Evolutionary conservation across 2,329 filamentous ascomycete species (phyloP).

Genomic region (Daldinia sp.): DNA sequence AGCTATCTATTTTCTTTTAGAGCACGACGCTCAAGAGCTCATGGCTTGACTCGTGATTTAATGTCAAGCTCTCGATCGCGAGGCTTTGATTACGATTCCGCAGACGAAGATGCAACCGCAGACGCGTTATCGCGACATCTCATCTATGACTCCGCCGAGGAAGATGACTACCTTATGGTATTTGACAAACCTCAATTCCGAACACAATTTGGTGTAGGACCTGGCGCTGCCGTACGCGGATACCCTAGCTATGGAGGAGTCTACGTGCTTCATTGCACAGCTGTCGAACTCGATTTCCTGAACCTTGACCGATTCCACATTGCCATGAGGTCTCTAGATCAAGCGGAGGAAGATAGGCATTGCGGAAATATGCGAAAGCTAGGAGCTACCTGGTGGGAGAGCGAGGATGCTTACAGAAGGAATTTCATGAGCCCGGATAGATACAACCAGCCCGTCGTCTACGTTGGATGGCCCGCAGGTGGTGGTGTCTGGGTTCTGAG

Average conservation of each 20-base stretch:
- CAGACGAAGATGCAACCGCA: slow-evolving; percentile 19
- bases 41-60: slow-evolving; percentile 23
- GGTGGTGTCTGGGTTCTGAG: slow-evolving; percentile 38
- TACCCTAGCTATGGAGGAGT: slow-evolving; percentile 38
- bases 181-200: slow-evolving; percentile 35
- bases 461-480: slow-evolving; percentile 36
- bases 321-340: slow-evolving; percentile 35
- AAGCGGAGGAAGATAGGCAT: slow-evolving; percentile 32
- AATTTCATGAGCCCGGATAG: slow-evolving; percentile 29
- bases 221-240: slow-evolving; percentile 36
- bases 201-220: slow-evolving; percentile 37
- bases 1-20: slow-evolving; percentile 39
- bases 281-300: slow-evolving; percentile 39
- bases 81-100: slow-evolving; percentile 29
- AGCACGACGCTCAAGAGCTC: slow-evolving; percentile 26
- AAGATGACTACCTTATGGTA: slow-evolving; percentile 37
- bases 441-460: slow-evolving; percentile 28
- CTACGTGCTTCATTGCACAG: slow-evolving; percentile 36
- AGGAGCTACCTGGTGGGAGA: slow-evolving; percentile 40
- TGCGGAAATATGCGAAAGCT: slow-evolving; percentile 40
- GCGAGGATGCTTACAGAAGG: slow-evolving; percentile 34
- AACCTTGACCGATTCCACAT: slow-evolving; percentile 40
- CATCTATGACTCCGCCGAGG: slow-evolving; percentile 34
- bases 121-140: slow-evolving; percentile 29
- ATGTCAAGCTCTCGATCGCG: slow-evolving; percentile 8